Evolutionary conservation across 2,329 filamentous ascomycete species (phyloP), one percentile per base, ranked within the genome.

Genomic region (Penicillium sp.): DNA sequence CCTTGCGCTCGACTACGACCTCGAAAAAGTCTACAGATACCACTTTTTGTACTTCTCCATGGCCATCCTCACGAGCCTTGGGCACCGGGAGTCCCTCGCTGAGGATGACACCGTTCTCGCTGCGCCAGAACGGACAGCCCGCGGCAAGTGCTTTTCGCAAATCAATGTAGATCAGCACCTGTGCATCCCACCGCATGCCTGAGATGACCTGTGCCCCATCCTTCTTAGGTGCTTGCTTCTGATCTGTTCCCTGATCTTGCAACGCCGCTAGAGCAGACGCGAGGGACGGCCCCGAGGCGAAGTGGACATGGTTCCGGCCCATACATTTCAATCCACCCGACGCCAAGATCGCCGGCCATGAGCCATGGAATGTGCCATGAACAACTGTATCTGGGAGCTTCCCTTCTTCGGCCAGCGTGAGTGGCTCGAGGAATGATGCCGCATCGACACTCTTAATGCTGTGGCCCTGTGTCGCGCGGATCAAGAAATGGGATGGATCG

Each of bases 381-480:
- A 97, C 79, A 3, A 89, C 87, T 0, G 76, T 72, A 0, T 72
- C 59, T 0, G 87, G 87, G 1, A 90, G 48, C 31, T 58, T 54
- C 8, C 49, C 41, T 18, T 79, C 16, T 58, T 75, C 5, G 62
- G 76, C 75, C 1, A 79, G 59, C 1, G 80, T 82, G 41, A 96
- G 73, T 5, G 83, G 81, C 14, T 74, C 76, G 3, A 95, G 78
- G 2, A 94, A 76, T 0, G 77, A 77, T 32, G 83, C 79, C n/a
- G 80, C 80, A 18, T 87, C 83, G 23, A 83, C 54, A 5, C 82
- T 70, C 58, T 81, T 80, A 60, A 98, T 86, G 56, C 81, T 88
- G 72, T 97, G 93, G 39, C 93, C 93, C 70, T 97, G 93, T 60
- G 94, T 95, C 18, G 93, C 93, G 57, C 93, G 88, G 68, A 98